A percentile compares a stretch with the other conserved stretches of the same genome.
Evolutionary conservation across 495 filamentous ascomycete species (phyloP).

Genomic region (Aspergillus conjunctus): DNA sequence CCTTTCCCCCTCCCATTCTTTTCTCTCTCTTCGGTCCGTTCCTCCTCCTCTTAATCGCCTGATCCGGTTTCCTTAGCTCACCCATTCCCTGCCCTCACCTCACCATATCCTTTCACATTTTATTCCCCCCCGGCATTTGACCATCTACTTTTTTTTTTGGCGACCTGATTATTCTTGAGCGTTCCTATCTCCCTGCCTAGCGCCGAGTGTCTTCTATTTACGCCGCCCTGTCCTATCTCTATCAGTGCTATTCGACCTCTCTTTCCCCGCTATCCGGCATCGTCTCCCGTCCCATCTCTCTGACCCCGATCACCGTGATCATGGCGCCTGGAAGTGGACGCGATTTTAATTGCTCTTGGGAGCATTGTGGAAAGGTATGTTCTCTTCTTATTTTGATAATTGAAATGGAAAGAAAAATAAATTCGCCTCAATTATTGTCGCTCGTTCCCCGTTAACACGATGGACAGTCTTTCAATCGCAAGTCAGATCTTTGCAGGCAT

Average conservation of each 20-base stretch:
- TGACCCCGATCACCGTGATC: slow-evolving; percentile 22
- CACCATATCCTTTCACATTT: not conserved
- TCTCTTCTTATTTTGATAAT: not conserved
- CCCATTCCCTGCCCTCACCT: not conserved
- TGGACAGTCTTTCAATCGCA: slow-evolving; percentile 83
- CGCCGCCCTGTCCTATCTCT: slow-evolving; percentile 10
- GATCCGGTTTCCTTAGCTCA: not conserved
- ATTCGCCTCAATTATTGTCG: not conserved
- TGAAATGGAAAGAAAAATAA: not conserved
- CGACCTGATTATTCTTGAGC: not conserved
- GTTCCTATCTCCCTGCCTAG: not conserved
- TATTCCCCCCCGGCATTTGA: not conserved
- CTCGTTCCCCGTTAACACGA: slow-evolving; percentile 5
- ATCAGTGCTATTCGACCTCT: not conserved
- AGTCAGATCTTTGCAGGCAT: slow-evolving; percentile 86
- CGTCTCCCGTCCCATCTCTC: slow-evolving; percentile 19
- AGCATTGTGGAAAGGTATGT: slow-evolving; percentile 49
- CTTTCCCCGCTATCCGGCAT: slow-evolving; percentile 19
- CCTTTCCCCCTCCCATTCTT: slow-evolving; percentile 12
- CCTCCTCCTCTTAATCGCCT: not conserved
- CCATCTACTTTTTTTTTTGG: not conserved
- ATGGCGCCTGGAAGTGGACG: slow-evolving; percentile 51
- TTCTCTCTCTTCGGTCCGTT: not conserved
- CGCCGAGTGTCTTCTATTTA: not conserved
- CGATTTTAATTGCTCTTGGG: slow-evolving; percentile 52